Evolutionary conservation across 192 early-diverging fungal species (phyloP), one percentile per base, ranked within the genome.

Genomic region (Backusella australiensis): DNA sequence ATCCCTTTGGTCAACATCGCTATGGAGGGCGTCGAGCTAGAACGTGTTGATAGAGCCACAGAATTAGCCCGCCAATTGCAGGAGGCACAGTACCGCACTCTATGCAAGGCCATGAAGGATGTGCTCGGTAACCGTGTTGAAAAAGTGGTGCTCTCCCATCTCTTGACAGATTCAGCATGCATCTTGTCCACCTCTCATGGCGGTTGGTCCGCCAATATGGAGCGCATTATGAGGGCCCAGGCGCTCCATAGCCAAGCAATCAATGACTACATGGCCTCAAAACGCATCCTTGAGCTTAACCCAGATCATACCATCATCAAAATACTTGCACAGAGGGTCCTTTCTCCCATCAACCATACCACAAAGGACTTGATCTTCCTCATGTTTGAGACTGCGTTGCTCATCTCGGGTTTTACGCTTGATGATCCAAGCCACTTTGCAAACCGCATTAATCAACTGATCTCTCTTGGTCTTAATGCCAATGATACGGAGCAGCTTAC

Each of bases 161-260:
- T 95, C 86, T 95, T 99, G 81, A 88, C 91, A 74, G 94, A 96
- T 88, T 97, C 96, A 56, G 97, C 98, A 46, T 99, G 97, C 89
- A 96, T 98, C 53, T 91, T 99, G 79, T 93, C 97, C 83, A 98
- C 98, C 72, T 96, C 96, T 75, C 96, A 98, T 86, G 97, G 93
- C 81, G 96, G 97, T 72, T 99, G 97, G 97, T 97, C 97, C 49
- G 97, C 97, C 81, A 99, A 99, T 94, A 99, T 99, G 97, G 98
- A 99, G 88, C 96, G 98, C 89, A 98, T 99, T 93, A 99, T 99
- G 98, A 98, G 96, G 90, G 96, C 97, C 63, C 98, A 99, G 87
- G 97, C 98, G 36, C 92, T 98, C 83, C 95, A 96, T 86, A 96
- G 15, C 42, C 42, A 17, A 17, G 8, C 38, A 32, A 39, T 0